Evolutionary conservation across 768 basidiomycete genomes (phyloP).

Genomic region (Hortiboletus campestris): DNA sequence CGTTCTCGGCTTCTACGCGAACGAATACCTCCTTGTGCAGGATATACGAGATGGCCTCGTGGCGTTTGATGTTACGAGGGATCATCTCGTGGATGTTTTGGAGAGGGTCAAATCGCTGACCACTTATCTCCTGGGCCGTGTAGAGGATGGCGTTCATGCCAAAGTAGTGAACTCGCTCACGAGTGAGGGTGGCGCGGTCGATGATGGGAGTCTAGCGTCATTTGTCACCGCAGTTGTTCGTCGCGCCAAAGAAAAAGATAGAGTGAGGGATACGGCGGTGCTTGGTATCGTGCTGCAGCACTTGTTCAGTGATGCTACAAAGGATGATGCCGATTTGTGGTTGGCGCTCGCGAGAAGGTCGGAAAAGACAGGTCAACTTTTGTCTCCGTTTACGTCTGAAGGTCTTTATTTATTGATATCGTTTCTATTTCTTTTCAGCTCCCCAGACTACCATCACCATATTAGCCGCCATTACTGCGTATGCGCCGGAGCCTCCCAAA

Average conservation of each 20-base stretch:
- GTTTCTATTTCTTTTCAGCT: conserved; percentile 40
- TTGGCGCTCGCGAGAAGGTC: conserved; percentile 62
- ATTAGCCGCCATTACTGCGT: conserved; percentile 54
- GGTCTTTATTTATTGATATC: neutral
- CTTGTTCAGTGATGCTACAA: conserved; percentile 55
- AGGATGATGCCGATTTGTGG: conserved; percentile 76
- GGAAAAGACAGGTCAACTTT: conserved; percentile 56
- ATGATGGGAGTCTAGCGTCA: conserved; percentile 23
- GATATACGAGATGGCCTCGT: conserved; percentile 51
- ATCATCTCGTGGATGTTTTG: conserved; percentile 38
- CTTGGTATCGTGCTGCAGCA: conserved; percentile 61
- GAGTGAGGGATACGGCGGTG: conserved; percentile 54
- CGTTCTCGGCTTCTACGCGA: conserved; percentile 57
- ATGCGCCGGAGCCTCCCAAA: conserved; percentile 65
- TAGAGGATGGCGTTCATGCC: conserved; percentile 51
- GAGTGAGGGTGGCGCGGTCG: conserved; percentile 24
- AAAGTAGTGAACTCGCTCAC: conserved; percentile 38
- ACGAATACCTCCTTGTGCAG: conserved; percentile 58
- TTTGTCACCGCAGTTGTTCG: conserved; percentile 36
- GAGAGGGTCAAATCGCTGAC: conserved; percentile 50
- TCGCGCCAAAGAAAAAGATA: conserved; percentile 39
- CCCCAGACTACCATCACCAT: conserved; percentile 70
- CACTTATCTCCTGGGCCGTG: conserved; percentile 57
- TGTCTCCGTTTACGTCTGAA: neutral
- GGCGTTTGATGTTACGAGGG: conserved; percentile 1